Conservation (phyloP, 2,329 filamentous ascomycete genomes). For the Colletotrichum lupini region DNA sequence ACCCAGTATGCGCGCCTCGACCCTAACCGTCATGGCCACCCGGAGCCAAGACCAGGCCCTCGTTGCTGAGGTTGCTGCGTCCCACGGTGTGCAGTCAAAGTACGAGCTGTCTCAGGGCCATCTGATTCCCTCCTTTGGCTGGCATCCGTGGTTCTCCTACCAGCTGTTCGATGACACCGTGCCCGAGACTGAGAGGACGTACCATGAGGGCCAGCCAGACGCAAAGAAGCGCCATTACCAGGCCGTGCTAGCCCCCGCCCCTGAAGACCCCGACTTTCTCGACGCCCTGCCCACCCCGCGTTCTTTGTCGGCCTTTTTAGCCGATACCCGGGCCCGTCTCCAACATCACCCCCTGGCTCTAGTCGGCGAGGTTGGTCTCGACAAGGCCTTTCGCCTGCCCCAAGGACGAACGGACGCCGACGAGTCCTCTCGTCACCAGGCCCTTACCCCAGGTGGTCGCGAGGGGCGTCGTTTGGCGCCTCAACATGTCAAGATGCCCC, state of each 20-base stretch:
- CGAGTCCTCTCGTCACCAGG: slow-evolving; percentile 49
- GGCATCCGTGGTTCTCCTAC: slow-evolving; percentile 89
- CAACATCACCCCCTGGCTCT: slow-evolving; percentile 70
- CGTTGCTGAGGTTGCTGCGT: slow-evolving; percentile 69
- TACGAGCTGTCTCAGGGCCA: slow-evolving; percentile 36
- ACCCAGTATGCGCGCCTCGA: slow-evolving; percentile 71
- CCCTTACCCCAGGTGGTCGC: slow-evolving; percentile 74
- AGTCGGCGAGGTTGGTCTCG: slow-evolving; percentile 82
- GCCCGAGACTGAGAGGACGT: slow-evolving; percentile 47
- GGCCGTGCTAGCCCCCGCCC: slow-evolving; percentile 67
- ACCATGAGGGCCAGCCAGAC: slow-evolving; percentile 42
- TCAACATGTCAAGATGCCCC: slow-evolving; percentile 73
- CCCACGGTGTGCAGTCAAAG: slow-evolving; percentile 58
- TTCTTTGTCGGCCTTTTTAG: slow-evolving; percentile 68
- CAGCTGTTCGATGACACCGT: slow-evolving; percentile 74
- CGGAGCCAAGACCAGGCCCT: slow-evolving; percentile 80
- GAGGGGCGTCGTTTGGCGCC: slow-evolving; percentile 76
- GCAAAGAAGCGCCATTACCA: slow-evolving; percentile 71
- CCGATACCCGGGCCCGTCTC: slow-evolving; percentile 66
- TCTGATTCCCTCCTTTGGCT: slow-evolving; percentile 79
- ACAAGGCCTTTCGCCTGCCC: slow-evolving; percentile 81
- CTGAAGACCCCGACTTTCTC: slow-evolving; percentile 55
- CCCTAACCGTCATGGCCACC: slow-evolving; percentile 82
- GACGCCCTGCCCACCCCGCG: slow-evolving; percentile 67
- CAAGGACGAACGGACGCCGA: slow-evolving; percentile 59